Base-by-base conservation (phyloP, 768 basidiomycete genomes). In the Mrakia hoshinonis region DNA sequence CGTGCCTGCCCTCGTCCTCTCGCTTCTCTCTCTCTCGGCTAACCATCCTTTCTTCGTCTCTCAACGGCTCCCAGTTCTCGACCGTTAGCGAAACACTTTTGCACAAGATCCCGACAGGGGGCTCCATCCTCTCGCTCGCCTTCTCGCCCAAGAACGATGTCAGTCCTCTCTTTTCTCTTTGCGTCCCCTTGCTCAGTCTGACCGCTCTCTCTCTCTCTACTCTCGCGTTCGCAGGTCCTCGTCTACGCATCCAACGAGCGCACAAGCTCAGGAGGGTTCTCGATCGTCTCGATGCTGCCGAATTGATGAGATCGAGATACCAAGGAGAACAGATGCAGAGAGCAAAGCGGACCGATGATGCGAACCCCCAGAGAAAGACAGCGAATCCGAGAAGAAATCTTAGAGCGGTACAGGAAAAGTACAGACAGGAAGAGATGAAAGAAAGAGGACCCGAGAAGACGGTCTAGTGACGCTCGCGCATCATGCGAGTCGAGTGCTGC, bases 61-160 rank as follows among this genome's bases (percentile, higher is more conserved):
- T 43, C 48, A n/a, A n/a, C n/a, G n/a, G n/a, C 26, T 10, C 4
- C 6, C 31, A 70, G 69, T 70, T 70, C 38, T 62, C 60, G 24
- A 70, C 69, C 15, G 60, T 47, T 22, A 60, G 48, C 38, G 62
- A 63, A 34, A n/a, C 69, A 0, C n/a, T 70, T 11, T 3, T 70
- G 20, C 22, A 58, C 47, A 70, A 70, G 48, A 34, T 70, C 11
- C 60, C 69, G 1, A 63, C 61, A 34, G 22, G 26, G 4, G 69
- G 60, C 0, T 36, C 62, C 5, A 51, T 34, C 1, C 18, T 38
- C 36, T 62, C 69, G 2, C n/a, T 70, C 26, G 60, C 69, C 3
- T 70, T 58, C 48, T 70, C 69, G 34, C 69, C 69, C 1, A 70
- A 70, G 26, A 22, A 12, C 58, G 68, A 69, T n/a, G 68, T 69